These are phyloP conservation scores for Colletotrichum echinochloae DNA, from an alignment of 2,329 filamentous ascomycete genomes.

Conservation along the genomic window DNA sequence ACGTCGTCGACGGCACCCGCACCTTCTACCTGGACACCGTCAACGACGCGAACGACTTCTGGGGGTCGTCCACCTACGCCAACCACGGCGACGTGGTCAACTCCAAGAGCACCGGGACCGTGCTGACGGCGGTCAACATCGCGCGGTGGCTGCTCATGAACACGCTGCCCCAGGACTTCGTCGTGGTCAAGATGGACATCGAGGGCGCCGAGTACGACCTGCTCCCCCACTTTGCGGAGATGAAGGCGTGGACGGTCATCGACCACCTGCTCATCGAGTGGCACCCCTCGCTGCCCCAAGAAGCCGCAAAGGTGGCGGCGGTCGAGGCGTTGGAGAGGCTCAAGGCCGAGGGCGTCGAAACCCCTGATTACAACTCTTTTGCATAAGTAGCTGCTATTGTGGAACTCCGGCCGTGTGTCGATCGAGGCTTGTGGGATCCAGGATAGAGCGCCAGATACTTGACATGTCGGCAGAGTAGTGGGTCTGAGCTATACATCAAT, in stretches of 20 bases:
- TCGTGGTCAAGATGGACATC: conserved; percentile 42
- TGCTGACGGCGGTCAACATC: conserved; percentile 46
- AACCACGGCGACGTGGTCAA: not conserved
- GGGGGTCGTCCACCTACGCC: not conserved
- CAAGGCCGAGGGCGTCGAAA: not conserved
- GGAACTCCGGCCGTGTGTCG: not conserved
- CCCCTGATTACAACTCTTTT: not conserved
- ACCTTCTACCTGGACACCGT: not conserved
- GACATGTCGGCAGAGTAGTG: too few relatives aligned
- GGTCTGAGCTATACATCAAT: too few relatives aligned
- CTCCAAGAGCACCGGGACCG: conserved; percentile 47
- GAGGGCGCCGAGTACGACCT: conserved; percentile 39
- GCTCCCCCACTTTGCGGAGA: conserved; percentile 25
- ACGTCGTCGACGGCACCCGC: not conserved
- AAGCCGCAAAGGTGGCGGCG: not conserved
- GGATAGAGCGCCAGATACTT: not conserved
- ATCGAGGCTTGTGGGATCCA: too few relatives aligned
- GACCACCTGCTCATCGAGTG: conserved; percentile 34
- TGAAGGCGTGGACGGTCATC: conserved; percentile 33
- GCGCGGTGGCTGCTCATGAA: conserved; percentile 40
- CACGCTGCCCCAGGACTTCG: conserved; percentile 39
- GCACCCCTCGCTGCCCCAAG: not conserved
- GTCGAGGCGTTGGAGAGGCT: not conserved
- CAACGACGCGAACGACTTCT: not conserved
- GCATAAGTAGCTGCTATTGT: too few relatives aligned